Percentiles rank a stretch among this genome's conserved stretches.
phyloP scores from a whole-genome alignment of 2,329 filamentous ascomycete species.

The Clathrospora elynae region DNA sequence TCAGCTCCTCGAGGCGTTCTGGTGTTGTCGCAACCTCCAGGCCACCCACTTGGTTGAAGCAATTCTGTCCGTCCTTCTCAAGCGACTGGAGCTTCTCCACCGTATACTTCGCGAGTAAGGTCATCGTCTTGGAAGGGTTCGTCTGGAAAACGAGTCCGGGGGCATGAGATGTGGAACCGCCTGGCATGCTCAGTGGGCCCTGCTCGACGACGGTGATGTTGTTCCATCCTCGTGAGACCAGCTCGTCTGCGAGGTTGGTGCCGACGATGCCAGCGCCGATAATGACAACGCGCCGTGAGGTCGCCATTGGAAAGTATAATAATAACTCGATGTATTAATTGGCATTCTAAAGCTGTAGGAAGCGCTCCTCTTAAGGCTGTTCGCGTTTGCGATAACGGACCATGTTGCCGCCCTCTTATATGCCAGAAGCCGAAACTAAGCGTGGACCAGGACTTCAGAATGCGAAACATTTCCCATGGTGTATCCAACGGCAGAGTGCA shows the following conservation, averaged over 20 bases:
- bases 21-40: constrained; percentile 67
- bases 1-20: constrained; percentile 63
- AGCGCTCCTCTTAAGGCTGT: constrained; percentile 19
- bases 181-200: constrained; percentile 65
- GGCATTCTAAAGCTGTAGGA: constrained; percentile 3
- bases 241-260: constrained; percentile 67
- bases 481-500: constrained; percentile 19
- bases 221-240: constrained; percentile 65
- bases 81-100: constrained; percentile 64
- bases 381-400: constrained; percentile 30
- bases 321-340: constrained; percentile 6
- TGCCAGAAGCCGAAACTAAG: constrained; percentile 30
- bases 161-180: constrained; percentile 69
- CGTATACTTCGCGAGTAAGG: constrained; percentile 64
- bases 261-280: constrained; percentile 67
- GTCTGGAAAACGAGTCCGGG: constrained; percentile 69
- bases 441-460: constrained; percentile 27
- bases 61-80: constrained; percentile 50
- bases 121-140: constrained; percentile 63
- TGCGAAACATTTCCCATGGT: constrained; percentile 30
- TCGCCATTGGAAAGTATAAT: constrained; percentile 26
- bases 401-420: constrained; percentile 20
- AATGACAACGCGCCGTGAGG: constrained; percentile 50
- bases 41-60: constrained; percentile 68
- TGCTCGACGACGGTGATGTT: constrained; percentile 69